Evolutionary conservation across 257 asterid genomes (phyloP), one percentile per base, ranked within the genome.

Genomic region (Jaltomata sinuosa): DNA sequence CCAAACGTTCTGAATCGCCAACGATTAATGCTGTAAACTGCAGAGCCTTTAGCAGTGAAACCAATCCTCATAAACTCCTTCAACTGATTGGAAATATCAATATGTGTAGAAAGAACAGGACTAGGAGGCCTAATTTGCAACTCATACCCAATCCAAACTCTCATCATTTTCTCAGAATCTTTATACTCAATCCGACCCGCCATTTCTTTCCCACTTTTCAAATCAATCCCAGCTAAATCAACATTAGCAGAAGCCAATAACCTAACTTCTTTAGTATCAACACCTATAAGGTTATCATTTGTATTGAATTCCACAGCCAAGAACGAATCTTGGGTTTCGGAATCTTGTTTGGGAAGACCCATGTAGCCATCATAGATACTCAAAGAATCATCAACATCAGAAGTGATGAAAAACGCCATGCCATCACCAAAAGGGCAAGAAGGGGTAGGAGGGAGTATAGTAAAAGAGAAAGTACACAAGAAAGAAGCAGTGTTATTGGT

Each of bases 351-450:
- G 0, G 94, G 97, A 7, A 94, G 90, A 6, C 97, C 98, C 95
- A 94, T 92, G 80, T 88, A 86, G 5, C 97, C 97, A 85, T 89
- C 88, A 6, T 36, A 61, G 11, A 80, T 65, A 65, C 89, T 89
- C 84, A 89, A 84, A 15, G 92, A 84, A 52, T 78, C 84, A 10
- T 78, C 84, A 8, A 72, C 68, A 61, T 90, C 87, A 1, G 96
- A 91, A 27, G 93, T 88, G 88, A 95, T 84, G 85, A 93, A 72
- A 64, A 95, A 92, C 0, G 93, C 91, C 19, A 93, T 42, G 3
- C 98, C 98, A 38, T 95, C 96, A 7, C 97, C 98, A 74, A 86
- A 90, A 74, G 96, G 92, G 89, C 94, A 95, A 78, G 90, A 83
- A 80, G 87, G 89, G 50, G 84, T 62, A 45, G 85, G 55, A 38